These are phyloP conservation scores for Microdochium bolleyi DNA, from an alignment of 2,329 filamentous ascomycete genomes.

Conservation along the genomic window DNA sequence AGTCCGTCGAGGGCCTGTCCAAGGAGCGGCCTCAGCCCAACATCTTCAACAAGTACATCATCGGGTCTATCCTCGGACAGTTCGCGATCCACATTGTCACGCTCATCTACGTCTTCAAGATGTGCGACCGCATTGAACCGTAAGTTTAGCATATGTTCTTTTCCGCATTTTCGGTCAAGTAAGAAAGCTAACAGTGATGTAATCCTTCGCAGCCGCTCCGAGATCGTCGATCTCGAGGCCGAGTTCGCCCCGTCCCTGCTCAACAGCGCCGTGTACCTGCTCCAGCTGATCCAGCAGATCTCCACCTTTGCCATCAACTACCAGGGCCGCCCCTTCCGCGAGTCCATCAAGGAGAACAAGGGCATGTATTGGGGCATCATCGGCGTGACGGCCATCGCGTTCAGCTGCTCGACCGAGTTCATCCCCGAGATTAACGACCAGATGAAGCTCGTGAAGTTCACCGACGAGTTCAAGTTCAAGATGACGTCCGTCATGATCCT, in stretches of 20 bases:
- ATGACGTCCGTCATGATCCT: slow-evolving; percentile 79
- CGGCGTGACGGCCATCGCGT: slow-evolving; percentile 81
- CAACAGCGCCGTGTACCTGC: slow-evolving; percentile 93
- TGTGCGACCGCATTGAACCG: slow-evolving; percentile 80
- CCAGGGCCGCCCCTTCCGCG: slow-evolving; percentile 94
- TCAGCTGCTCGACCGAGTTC: slow-evolving; percentile 91
- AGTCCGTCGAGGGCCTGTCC: slow-evolving; percentile 88
- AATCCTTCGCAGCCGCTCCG: slow-evolving; percentile 31
- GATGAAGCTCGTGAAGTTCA: slow-evolving; percentile 88
- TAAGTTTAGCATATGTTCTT: slow-evolving; percentile 37
- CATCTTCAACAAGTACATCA: slow-evolving; percentile 99
- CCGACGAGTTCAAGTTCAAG: slow-evolving; percentile 76
- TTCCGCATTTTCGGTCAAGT: background rate
- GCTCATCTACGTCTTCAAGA: slow-evolving; percentile 85
- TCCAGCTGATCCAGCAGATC: slow-evolving; percentile 97
- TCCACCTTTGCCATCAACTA: slow-evolving; percentile 99
- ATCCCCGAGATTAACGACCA: slow-evolving; percentile 91
- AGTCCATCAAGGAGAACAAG: slow-evolving; percentile 89
- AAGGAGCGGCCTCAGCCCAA: slow-evolving; percentile 97
- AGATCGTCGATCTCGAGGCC: slow-evolving; percentile 79
- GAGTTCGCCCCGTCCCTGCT: slow-evolving; percentile 90
- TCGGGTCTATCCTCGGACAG: slow-evolving; percentile 92
- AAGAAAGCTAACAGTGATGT: slow-evolving; percentile 14
- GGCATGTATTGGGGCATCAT: slow-evolving; percentile 98
- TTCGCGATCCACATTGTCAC: slow-evolving; percentile 94